Conservation (phyloP, 2,329 filamentous ascomycete species). For the Arthrobotrys sphaeroides region DNA sequence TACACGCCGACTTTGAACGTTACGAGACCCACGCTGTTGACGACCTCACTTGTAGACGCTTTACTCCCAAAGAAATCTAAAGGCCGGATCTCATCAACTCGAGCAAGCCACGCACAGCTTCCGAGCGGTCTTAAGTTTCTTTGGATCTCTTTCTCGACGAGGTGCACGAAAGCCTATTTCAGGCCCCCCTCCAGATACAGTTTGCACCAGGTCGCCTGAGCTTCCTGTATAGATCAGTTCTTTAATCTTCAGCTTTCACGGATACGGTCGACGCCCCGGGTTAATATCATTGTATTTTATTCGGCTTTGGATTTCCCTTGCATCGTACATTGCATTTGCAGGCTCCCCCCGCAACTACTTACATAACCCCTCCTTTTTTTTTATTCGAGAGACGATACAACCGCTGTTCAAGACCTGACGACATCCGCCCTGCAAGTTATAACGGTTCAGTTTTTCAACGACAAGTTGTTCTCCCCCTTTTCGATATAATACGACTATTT, state of each 20-base stretch:
- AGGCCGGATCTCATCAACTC: constrained; percentile 41
- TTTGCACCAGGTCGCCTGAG: constrained; percentile 24
- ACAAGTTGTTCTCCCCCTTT: constrained; percentile 8
- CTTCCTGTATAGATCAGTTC: constrained; percentile 35
- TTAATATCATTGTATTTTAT: constrained; percentile 46
- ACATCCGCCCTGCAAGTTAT: constrained; percentile 10
- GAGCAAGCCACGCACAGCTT: constrained; percentile 10
- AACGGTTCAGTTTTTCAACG: constrained; percentile 24
- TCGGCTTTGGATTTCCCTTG: constrained; percentile 24
- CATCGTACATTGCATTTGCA: constrained; percentile 36
- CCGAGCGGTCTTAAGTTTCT: constrained; percentile 18
- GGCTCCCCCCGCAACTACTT: constrained; percentile 24
- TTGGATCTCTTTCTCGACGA: constrained; percentile 23
- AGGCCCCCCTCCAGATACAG: not conserved
- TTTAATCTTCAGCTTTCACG: constrained; percentile 29
- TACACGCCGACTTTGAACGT: constrained; percentile 52
- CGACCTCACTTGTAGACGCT: constrained; percentile 54
- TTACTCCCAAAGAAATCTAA: constrained; percentile 49
- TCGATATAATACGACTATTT: constrained; percentile 13
- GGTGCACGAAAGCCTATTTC: constrained; percentile 7
- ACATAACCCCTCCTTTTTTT: no score
- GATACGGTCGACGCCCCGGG: constrained; percentile 31
- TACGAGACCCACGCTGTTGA: constrained; percentile 55
- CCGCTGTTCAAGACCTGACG: constrained; percentile 29
- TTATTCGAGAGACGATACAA: constrained; percentile 36